These are phyloP conservation scores for Globisporangium lucens DNA, from an alignment of 352 stramenopile genomes.

Conservation along the genomic window DNA sequence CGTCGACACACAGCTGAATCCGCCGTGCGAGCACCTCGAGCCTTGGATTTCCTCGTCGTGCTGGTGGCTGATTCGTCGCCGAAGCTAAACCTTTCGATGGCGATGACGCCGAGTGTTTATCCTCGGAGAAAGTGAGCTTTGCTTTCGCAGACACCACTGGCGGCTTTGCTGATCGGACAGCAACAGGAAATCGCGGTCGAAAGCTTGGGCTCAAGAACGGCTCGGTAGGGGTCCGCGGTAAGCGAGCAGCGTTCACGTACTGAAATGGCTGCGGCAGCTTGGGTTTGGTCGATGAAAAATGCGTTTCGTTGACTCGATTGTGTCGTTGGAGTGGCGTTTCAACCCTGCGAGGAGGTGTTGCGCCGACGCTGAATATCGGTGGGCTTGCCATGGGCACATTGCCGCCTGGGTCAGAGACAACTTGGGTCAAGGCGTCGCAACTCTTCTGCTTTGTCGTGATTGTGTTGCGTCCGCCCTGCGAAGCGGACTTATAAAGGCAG, in stretches of 20 bases:
- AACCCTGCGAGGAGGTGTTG: background rate
- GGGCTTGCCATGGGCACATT: background rate
- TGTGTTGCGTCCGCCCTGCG: background rate
- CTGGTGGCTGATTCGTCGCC: background rate
- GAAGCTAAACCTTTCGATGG: background rate
- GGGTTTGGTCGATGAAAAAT: background rate
- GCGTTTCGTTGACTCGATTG: slow-evolving; percentile 1
- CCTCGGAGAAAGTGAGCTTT: slow-evolving; percentile 3
- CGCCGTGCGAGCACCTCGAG: slow-evolving; percentile 2
- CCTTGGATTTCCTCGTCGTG: background rate
- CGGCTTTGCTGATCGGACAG: slow-evolving; percentile 1
- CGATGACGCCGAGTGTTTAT: background rate
- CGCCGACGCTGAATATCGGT: background rate
- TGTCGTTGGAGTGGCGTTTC: slow-evolving; percentile 5
- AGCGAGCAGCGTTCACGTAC: background rate
- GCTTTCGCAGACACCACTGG: background rate
- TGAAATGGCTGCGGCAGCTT: background rate
- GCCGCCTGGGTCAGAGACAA: background rate
- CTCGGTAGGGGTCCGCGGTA: background rate
- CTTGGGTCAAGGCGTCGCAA: background rate
- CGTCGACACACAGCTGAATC: background rate
- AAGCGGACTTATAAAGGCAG: background rate
- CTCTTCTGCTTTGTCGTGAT: background rate
- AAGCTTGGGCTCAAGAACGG: slow-evolving; percentile 9
- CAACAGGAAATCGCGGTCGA: background rate